These are phyloP conservation scores for Venturiaceae sp. DNA, from an alignment of 2,329 filamentous ascomycete species.

Conservation along the genomic window DNA sequence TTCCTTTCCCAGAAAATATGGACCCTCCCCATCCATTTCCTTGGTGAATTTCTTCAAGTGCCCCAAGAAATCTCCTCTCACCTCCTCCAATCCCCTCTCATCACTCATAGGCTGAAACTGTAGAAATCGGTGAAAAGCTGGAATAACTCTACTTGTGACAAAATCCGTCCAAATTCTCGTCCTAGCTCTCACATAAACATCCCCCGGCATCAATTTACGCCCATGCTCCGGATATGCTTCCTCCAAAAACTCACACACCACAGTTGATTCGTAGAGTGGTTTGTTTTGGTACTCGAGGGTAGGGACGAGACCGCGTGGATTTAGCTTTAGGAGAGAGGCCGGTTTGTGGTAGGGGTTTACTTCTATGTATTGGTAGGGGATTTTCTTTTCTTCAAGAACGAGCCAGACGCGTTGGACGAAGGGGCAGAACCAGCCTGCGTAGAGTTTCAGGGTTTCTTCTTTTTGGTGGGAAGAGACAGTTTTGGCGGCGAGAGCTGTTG, in stretches of 20 bases:
- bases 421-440: slow-evolving; percentile 66
- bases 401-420: slow-evolving; percentile 64
- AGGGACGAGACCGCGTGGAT: slow-evolving; percentile 67
- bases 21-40: slow-evolving; percentile 52
- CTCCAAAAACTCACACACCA: slow-evolving; percentile 68
- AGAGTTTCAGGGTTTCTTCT: slow-evolving; percentile 52
- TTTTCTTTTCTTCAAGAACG: slow-evolving; percentile 61
- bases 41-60: slow-evolving; percentile 50
- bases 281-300: slow-evolving; percentile 49
- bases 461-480: slow-evolving; percentile 23
- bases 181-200: slow-evolving; percentile 55
- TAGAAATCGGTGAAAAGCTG: slow-evolving; percentile 56
- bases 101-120: slow-evolving; percentile 33
- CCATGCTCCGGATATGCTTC: slow-evolving; percentile 51
- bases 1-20: slow-evolving; percentile 56
- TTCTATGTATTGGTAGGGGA: slow-evolving; percentile 58
- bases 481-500: slow-evolving; percentile 20
- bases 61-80: slow-evolving; percentile 47
- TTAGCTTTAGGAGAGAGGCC: slow-evolving; percentile 56
- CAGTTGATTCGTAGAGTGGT: slow-evolving; percentile 61
- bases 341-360: slow-evolving; percentile 72
- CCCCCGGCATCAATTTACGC: slow-evolving; percentile 46
- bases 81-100: slow-evolving; percentile 34
- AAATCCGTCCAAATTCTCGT: slow-evolving; percentile 68
- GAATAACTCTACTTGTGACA: slow-evolving; percentile 53